A percentile compares a stretch with the other conserved stretches of the same genome.
phyloP scores from a whole-genome alignment of 139 green algal genomes.

The Ettlia oleoabundans region DNA sequence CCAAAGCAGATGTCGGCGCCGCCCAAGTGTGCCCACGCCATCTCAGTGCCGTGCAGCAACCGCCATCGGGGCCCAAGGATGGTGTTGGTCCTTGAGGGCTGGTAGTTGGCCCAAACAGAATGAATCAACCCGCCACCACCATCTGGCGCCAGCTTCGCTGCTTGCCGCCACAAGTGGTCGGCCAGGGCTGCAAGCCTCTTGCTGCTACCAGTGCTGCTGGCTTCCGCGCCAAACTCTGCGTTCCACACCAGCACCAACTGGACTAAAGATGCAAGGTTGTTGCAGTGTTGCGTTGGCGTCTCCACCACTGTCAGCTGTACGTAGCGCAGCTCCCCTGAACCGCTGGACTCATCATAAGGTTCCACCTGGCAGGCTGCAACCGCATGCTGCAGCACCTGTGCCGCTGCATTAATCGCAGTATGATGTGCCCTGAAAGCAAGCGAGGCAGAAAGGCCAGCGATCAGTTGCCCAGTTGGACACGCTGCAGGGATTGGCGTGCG shows the following conservation, averaged over 20 bases:
- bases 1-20: constrained; percentile 63
- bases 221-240: background rate
- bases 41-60: constrained; percentile 46
- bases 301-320: constrained; percentile 67
- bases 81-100: constrained; percentile 61
- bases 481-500: too few relatives aligned
- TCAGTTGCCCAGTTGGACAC: too few relatives aligned
- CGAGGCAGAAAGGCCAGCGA: too few relatives aligned
- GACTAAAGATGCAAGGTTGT: constrained; percentile 1
- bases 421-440: too few relatives aligned
- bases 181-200: background rate
- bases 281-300: background rate
- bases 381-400: constrained; percentile 45
- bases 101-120: constrained; percentile 78
- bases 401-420: constrained; percentile 65
- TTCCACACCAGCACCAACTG: constrained; percentile 70
- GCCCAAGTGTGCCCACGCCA: constrained; percentile 53
- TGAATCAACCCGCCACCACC: too few relatives aligned
- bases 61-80: constrained; percentile 56
- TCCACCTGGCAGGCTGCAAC: constrained; percentile 19
- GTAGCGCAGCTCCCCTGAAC: constrained; percentile 65
- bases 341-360: constrained; percentile 53
- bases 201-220: background rate
- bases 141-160: background rate
- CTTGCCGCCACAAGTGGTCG: background rate